Evolutionary conservation across 2,329 filamentous ascomycete species (phyloP).

Genomic region (Pseudomassariella vexata): DNA sequence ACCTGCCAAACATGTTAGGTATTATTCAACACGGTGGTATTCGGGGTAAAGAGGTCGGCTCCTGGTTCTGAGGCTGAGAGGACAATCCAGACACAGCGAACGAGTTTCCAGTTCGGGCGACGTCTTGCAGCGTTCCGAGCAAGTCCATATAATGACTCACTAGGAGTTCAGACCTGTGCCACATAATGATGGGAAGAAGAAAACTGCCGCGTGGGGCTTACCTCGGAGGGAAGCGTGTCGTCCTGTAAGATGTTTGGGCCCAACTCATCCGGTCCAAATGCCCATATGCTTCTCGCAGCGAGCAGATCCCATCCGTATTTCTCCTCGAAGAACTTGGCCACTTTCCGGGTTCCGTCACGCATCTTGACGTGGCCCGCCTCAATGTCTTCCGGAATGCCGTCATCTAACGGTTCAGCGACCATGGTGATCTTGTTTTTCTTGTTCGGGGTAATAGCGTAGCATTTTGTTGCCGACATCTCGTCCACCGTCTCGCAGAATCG

Average conservation of each 20-base stretch:
- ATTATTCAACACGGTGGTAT: not conserved
- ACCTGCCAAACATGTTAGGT: conserved; percentile 46
- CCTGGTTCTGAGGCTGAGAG: conserved; percentile 5
- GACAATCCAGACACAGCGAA: conserved; percentile 3
- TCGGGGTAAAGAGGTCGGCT: too few relatives aligned
- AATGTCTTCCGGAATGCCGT: conserved; percentile 91
- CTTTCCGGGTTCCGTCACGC: conserved; percentile 85
- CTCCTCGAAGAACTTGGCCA: conserved; percentile 94
- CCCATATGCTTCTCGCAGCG: conserved; percentile 93
- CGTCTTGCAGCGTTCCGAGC: conserved; percentile 2
- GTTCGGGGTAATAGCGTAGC: conserved; percentile 95
- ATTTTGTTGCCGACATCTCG: conserved; percentile 95
- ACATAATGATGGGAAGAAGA: conserved; percentile 7
- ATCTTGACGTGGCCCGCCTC: conserved; percentile 87
- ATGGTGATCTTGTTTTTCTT: conserved; percentile 99
- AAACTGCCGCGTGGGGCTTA: conserved; percentile 30
- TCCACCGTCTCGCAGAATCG: conserved; percentile 97
- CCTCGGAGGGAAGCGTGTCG: conserved; percentile 87
- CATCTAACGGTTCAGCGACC: conserved; percentile 92
- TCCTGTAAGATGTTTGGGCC: conserved; percentile 95
- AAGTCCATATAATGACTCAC: not conserved
- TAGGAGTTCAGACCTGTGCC: not conserved
- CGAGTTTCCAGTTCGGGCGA: conserved; percentile 6
- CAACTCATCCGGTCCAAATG: conserved; percentile 92
- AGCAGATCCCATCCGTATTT: conserved; percentile 96